These are phyloP conservation scores for Salvia hispanica DNA, from an alignment of 257 asterid genomes.

Conservation along the genomic window DNA sequence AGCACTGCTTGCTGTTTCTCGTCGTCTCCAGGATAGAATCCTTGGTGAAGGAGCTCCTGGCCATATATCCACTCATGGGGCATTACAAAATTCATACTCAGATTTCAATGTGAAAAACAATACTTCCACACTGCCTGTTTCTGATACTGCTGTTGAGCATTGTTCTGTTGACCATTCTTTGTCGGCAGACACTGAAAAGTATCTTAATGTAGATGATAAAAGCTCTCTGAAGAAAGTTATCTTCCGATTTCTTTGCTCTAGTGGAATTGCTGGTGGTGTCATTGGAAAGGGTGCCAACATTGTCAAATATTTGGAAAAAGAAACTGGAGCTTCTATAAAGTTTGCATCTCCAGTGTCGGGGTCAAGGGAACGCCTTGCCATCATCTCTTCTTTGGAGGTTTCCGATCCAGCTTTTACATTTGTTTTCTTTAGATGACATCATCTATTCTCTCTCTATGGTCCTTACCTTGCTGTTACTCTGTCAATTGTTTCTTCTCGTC, in stretches of 20 bases:
- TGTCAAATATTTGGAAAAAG: slow-evolving; percentile 52
- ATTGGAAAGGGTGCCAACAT: slow-evolving; percentile 53
- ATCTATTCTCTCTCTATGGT: not conserved
- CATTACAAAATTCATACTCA: slow-evolving; percentile 24
- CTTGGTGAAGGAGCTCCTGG: slow-evolving; percentile 36
- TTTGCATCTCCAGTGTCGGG: slow-evolving; percentile 49
- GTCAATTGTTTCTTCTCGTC: slow-evolving; percentile 15
- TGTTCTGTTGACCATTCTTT: slow-evolving; percentile 37
- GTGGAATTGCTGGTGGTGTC: slow-evolving; percentile 51
- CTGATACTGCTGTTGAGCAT: slow-evolving; percentile 33
- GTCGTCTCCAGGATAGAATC: slow-evolving; percentile 45
- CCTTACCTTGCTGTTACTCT: not conserved
- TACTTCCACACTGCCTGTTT: slow-evolving; percentile 16
- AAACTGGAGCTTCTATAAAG: slow-evolving; percentile 60
- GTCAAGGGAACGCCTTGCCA: slow-evolving; percentile 56
- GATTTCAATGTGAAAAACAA: slow-evolving; percentile 27
- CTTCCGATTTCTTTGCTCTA: slow-evolving; percentile 58
- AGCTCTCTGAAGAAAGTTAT: slow-evolving; percentile 41
- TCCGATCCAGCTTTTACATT: slow-evolving; percentile 23
- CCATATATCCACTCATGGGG: slow-evolving; percentile 29
- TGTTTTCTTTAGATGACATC: slow-evolving; percentile 23
- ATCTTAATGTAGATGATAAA: slow-evolving; percentile 40
- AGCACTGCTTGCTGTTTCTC: slow-evolving; percentile 55
- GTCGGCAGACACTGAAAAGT: slow-evolving; percentile 43
- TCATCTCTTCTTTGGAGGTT: slow-evolving; percentile 58